Conservation (phyloP, 2,329 filamentous ascomycete species). For the Fusarium cicatricum region DNA sequence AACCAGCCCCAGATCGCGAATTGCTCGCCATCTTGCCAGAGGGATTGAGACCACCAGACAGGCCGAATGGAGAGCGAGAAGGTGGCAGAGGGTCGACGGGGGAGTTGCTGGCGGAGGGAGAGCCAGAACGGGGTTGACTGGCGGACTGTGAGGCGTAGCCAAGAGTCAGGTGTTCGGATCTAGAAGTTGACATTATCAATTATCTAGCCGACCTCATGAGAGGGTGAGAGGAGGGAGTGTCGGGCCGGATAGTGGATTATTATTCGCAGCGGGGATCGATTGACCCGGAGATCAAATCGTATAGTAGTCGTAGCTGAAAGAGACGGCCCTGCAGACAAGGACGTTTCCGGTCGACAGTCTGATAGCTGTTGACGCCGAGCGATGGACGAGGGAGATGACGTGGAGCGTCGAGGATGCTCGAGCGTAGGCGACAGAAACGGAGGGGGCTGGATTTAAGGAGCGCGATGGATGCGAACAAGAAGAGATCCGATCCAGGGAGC, state of each 20-base stretch:
- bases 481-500: slow-evolving; percentile 40
- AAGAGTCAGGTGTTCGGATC: slow-evolving; percentile 86
- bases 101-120: slow-evolving; percentile 81
- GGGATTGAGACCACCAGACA: slow-evolving; percentile 68
- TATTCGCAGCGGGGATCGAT: slow-evolving; percentile 35
- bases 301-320: slow-evolving; percentile 26
- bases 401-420: slow-evolving; percentile 29
- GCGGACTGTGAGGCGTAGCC: slow-evolving; percentile 78
- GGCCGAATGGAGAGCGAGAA: slow-evolving; percentile 76
- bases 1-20: slow-evolving; percentile 86
- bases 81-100: slow-evolving; percentile 75
- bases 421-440: slow-evolving; percentile 36
- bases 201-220: slow-evolving; percentile 66
- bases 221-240: slow-evolving; percentile 39
- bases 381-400: slow-evolving; percentile 26
- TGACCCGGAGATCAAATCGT: slow-evolving; percentile 27
- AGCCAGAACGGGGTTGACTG: slow-evolving; percentile 76
- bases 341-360: slow-evolving; percentile 18
- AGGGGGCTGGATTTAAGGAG: slow-evolving; percentile 39
- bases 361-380: slow-evolving; percentile 24
- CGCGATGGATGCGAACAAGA: slow-evolving; percentile 38
- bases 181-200: slow-evolving; percentile 93
- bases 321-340: slow-evolving; percentile 21
- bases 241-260: slow-evolving; percentile 41
- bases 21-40: slow-evolving; percentile 66